A percentile compares a stretch with the other conserved stretches of the same genome.
phyloP scores from a whole-genome alignment of 2,329 filamentous ascomycete species.

The Xylariaceae sp. region DNA sequence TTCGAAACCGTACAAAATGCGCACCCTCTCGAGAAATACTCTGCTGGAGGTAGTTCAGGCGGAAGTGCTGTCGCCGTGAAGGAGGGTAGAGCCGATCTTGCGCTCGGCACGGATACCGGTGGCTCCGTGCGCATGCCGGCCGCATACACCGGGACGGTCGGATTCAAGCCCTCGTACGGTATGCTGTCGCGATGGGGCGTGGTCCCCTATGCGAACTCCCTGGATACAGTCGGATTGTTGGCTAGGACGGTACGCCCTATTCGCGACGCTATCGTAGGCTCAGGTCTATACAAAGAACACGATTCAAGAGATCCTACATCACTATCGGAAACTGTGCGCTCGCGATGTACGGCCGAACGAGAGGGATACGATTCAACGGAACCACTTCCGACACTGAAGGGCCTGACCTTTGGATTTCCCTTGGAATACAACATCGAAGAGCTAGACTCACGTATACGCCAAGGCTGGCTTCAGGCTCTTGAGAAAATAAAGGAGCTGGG shows the following conservation, averaged over 20 bases:
- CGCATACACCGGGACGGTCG: slow-evolving; percentile 75
- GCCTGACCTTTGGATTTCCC: slow-evolving; percentile 52
- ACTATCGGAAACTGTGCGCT: slow-evolving; percentile 52
- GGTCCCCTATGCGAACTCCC: slow-evolving; percentile 84
- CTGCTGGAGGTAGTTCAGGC: slow-evolving; percentile 85
- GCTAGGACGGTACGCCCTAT: slow-evolving; percentile 50
- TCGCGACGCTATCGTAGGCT: slow-evolving; percentile 47
- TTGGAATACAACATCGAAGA: slow-evolving; percentile 85
- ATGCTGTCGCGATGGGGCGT: slow-evolving; percentile 81
- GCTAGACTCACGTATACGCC: slow-evolving; percentile 62
- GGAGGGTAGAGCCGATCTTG: slow-evolving; percentile 51
- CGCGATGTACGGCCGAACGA: slow-evolving; percentile 36
- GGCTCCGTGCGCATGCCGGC: slow-evolving; percentile 84
- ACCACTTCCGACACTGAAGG: slow-evolving; percentile 25
- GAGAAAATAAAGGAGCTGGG: slow-evolving; percentile 56
- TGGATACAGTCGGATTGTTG: slow-evolving; percentile 83
- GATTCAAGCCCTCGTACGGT: slow-evolving; percentile 90
- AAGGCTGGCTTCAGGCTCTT: slow-evolving; percentile 63
- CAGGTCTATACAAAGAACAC: slow-evolving; percentile 44
- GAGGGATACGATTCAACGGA: slow-evolving; percentile 22
- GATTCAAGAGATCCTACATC: slow-evolving; percentile 74
- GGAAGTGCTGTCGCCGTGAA: slow-evolving; percentile 85
- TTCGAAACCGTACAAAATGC: slow-evolving; percentile 60
- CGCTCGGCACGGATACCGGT: slow-evolving; percentile 89
- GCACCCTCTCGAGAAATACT: slow-evolving; percentile 38